A percentile compares a stretch with the other conserved stretches of the same genome.
Conservation (phyloP, 2,329 filamentous ascomycete species). For the Escovopsis weberi region DNA sequence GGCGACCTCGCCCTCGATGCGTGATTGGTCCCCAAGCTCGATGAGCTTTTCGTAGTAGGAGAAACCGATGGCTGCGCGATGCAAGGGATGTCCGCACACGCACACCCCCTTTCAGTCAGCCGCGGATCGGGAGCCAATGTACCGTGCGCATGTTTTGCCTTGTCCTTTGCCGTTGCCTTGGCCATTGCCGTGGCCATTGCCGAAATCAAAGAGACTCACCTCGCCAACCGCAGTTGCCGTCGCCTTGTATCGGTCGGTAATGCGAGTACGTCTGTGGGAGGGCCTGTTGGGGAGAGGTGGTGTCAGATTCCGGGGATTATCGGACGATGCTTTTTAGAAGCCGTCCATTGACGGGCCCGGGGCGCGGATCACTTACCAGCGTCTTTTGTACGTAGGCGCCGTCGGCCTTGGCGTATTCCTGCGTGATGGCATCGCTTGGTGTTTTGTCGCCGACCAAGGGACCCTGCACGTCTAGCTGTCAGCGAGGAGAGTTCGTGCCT, state of each 20-base stretch:
- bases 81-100: not conserved
- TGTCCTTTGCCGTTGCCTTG: too few relatives aligned
- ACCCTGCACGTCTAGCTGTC: constrained; percentile 40
- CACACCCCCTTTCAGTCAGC: not conserved
- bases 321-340: not conserved
- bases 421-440: constrained; percentile 61
- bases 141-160: not conserved
- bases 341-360: too few relatives aligned
- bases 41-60: constrained; percentile 82
- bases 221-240: constrained; percentile 96
- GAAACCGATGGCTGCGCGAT: constrained; percentile 64
- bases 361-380: constrained; percentile 40
- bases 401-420: constrained; percentile 82
- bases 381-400: constrained; percentile 77
- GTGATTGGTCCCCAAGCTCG: constrained; percentile 46
- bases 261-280: constrained; percentile 74
- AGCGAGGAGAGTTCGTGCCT: not conserved
- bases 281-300: constrained; percentile 33
- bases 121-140: not conserved
- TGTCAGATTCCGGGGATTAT: constrained; percentile 5
- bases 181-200: not conserved
- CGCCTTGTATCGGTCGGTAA: constrained; percentile 76
- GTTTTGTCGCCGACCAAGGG: constrained; percentile 68
- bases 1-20: constrained; percentile 54
- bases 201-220: constrained; percentile 43